Evolutionary conservation across 1,139 yeast species (phyloP).

Genomic region (Lizanozyma gosingica): DNA sequence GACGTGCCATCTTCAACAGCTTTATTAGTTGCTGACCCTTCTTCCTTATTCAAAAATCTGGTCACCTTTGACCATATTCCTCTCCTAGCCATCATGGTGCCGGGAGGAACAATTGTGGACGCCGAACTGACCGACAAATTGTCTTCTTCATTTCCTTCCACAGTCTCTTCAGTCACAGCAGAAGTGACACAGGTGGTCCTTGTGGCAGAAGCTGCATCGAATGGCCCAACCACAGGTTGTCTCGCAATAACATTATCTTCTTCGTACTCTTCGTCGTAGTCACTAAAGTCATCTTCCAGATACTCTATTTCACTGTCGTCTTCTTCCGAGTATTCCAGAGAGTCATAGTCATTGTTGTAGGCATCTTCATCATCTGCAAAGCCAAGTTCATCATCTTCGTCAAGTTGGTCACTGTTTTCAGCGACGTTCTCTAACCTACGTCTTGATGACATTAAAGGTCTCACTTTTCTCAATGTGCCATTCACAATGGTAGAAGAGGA

Average conservation of each 20-base stretch:
- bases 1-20: too few relatives aligned
- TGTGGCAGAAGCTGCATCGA: constrained; percentile 1
- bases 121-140: not conserved
- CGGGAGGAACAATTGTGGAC: not conserved
- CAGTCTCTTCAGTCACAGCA: constrained; percentile 2
- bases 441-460: too few relatives aligned
- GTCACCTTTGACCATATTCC: not conserved
- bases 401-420: not conserved
- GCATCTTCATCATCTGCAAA: constrained; percentile 2
- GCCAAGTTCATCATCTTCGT: not conserved
- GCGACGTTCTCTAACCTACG: not conserved
- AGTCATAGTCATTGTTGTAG: constrained; percentile 4
- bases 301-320: not conserved
- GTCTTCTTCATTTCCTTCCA: constrained; percentile 8
- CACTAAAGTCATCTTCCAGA: not conserved
- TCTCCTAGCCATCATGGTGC: not conserved
- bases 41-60: not conserved
- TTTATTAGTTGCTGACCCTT: too few relatives aligned
- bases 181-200: too few relatives aligned
- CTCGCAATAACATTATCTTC: not conserved
- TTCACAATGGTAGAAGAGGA: too few relatives aligned
- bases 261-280: not conserved
- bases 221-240: not conserved
- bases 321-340: not conserved
- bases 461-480: too few relatives aligned